phyloP scores from a whole-genome alignment of 805 yeast species.

The Yamadazyma laniorum region DNA sequence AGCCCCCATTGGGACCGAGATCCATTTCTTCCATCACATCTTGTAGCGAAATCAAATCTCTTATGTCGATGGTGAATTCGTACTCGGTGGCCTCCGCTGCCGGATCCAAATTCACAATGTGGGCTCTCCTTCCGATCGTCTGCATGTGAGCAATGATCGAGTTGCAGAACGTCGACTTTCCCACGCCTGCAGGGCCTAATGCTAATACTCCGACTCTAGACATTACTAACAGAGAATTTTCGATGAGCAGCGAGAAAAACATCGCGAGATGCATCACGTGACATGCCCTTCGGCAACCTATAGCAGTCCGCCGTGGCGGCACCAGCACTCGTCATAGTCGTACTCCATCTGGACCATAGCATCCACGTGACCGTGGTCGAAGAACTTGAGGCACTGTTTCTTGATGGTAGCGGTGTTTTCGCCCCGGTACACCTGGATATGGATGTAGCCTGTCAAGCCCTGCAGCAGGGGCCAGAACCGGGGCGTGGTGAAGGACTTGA shows the following conservation, averaged over 20 bases:
- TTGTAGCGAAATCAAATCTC: slow-evolving; percentile 84
- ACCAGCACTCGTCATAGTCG: slow-evolving; percentile 68
- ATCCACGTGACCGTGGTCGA: slow-evolving; percentile 49
- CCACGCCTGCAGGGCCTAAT: slow-evolving; percentile 97
- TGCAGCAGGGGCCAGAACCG: slow-evolving; percentile 74
- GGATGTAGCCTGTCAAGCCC: slow-evolving; percentile 62
- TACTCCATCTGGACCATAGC: slow-evolving; percentile 69
- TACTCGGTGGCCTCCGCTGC: slow-evolving; percentile 93
- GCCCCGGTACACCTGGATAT: slow-evolving; percentile 68
- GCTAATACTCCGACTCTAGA: slow-evolving; percentile 93
- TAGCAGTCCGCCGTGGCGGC: slow-evolving; percentile 33
- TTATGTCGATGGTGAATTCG: slow-evolving; percentile 88
- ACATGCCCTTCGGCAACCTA: neutral
- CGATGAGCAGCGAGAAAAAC: neutral
- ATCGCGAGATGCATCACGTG: neutral
- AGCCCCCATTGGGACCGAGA: slow-evolving; percentile 93
- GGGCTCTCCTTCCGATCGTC: slow-evolving; percentile 87
- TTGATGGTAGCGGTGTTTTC: slow-evolving; percentile 63
- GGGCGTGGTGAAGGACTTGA: slow-evolving; percentile 82
- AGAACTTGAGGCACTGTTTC: slow-evolving; percentile 55
- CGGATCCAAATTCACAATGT: slow-evolving; percentile 92
- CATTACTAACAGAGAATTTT: slow-evolving; percentile 59
- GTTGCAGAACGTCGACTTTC: slow-evolving; percentile 89
- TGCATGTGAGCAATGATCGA: slow-evolving; percentile 85
- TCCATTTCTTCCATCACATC: slow-evolving; percentile 96